phyloP scores from a whole-genome alignment of 2,329 filamentous ascomycete species.

The Aurifilum marmelostoma region DNA sequence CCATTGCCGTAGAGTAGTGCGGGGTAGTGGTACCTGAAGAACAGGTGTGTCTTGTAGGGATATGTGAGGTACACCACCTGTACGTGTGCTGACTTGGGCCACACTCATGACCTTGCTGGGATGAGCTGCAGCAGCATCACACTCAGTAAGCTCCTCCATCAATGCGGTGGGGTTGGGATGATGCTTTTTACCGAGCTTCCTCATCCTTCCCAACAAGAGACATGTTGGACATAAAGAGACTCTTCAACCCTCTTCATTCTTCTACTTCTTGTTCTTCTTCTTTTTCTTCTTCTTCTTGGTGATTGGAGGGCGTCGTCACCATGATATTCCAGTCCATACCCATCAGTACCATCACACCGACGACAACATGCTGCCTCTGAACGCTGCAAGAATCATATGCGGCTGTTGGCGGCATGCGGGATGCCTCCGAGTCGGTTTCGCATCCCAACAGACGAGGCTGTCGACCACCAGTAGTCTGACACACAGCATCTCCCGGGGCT shows the following conservation, averaged over 20 bases:
- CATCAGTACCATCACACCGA: neutral
- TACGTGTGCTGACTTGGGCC: no score
- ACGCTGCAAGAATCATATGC: neutral
- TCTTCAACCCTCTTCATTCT: no score
- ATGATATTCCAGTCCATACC: neutral
- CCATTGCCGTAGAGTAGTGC: neutral
- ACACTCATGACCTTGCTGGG: no score
- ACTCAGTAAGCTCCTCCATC: no score
- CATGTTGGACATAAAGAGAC: neutral
- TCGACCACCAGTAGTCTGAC: conserved; percentile 12
- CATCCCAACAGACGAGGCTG: neutral
- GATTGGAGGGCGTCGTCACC: no score
- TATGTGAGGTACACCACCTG: neutral
- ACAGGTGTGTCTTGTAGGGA: neutral
- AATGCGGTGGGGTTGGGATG: neutral
- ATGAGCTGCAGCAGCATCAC: neutral
- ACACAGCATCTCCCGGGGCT: conserved; percentile 25
- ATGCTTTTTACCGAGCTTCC: neutral
- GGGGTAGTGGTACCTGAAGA: neutral
- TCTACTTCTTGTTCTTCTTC: no score
- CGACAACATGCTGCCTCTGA: neutral
- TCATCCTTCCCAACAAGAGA: no score
- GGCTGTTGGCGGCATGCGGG: neutral
- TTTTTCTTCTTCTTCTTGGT: no score
- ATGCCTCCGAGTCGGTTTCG: neutral